Evolutionary conservation across 2,329 filamentous ascomycete species (phyloP).

Genomic region (Camptophora hylomeconis): DNA sequence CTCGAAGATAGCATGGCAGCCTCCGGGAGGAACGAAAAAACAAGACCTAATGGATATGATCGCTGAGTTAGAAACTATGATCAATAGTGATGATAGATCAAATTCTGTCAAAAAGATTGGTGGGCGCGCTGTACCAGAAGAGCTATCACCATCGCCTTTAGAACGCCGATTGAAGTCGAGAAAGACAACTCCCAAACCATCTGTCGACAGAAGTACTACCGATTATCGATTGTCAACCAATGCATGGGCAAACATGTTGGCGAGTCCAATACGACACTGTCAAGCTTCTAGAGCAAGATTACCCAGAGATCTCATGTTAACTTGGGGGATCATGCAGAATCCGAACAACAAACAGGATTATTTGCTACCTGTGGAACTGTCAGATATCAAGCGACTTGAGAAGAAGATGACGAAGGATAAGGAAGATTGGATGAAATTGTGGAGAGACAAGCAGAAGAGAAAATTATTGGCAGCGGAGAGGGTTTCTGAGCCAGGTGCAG

Average conservation of each 20-base stretch:
- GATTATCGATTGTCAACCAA: conserved; percentile 13
- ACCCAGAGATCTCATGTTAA: conserved; percentile 9
- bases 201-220: too few species aligned
- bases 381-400: conserved; percentile 10
- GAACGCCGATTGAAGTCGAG: too few species aligned
- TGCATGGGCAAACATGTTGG: conserved; percentile 15
- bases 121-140: too few species aligned
- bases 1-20: too few species aligned
- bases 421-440: conserved; percentile 3
- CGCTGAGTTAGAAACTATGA: conserved; percentile 1
- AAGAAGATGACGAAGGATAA: conserved; percentile 3
- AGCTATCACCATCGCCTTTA: too few species aligned
- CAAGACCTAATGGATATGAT: conserved; percentile 2
- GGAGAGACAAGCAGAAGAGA: conserved; percentile 1
- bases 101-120: too few species aligned
- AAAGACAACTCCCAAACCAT: too few species aligned
- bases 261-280: conserved; percentile 10
- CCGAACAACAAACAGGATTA: conserved; percentile 9
- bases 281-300: conserved; percentile 11
- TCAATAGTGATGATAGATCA: too few species aligned
- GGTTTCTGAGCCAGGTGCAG: too few species aligned
- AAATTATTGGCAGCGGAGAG: too few species aligned
- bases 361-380: conserved; percentile 10
- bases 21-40: conserved; percentile 2
- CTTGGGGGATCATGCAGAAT: conserved; percentile 9